These are phyloP conservation scores for Smittium mucronatum DNA, from an alignment of 371 early-diverging fungal species.

Conservation along the genomic window DNA sequence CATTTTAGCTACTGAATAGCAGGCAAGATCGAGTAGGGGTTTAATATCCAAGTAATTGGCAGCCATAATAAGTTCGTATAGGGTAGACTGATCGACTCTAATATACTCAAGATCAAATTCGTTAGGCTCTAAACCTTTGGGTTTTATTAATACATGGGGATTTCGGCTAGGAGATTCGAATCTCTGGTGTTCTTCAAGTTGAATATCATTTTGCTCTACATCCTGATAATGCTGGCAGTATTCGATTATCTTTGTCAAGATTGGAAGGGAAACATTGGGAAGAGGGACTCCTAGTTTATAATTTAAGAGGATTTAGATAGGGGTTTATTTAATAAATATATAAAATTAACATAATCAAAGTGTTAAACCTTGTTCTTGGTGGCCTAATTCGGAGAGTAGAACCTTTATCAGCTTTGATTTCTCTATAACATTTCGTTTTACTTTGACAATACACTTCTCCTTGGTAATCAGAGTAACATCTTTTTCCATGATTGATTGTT, in stretches of 20 bases:
- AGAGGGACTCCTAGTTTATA: constrained; percentile 59
- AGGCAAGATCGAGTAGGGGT: constrained; percentile 64
- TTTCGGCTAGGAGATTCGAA: not conserved
- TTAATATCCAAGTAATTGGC: constrained; percentile 85
- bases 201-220: not conserved
- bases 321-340: too few relatives aligned
- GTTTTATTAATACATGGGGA: too few relatives aligned
- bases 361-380: constrained; percentile 14
- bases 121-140: constrained; percentile 16
- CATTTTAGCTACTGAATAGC: constrained; percentile 84
- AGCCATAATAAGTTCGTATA: constrained; percentile 69
- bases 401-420: constrained; percentile 68
- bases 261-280: constrained; percentile 76
- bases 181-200: not conserved
- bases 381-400: constrained; percentile 66
- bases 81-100: constrained; percentile 76
- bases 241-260: constrained; percentile 64
- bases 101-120: constrained; percentile 76
- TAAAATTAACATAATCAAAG: too few relatives aligned
- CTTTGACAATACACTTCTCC: constrained; percentile 56
- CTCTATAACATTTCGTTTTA: constrained; percentile 58
- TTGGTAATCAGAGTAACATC: constrained; percentile 40
- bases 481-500: too few relatives aligned
- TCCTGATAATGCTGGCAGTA: constrained; percentile 72
- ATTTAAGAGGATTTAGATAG: too few relatives aligned